Evolutionary conservation across 139 green algal genomes (phyloP).

Genomic region (Eudorina sp.): DNA sequence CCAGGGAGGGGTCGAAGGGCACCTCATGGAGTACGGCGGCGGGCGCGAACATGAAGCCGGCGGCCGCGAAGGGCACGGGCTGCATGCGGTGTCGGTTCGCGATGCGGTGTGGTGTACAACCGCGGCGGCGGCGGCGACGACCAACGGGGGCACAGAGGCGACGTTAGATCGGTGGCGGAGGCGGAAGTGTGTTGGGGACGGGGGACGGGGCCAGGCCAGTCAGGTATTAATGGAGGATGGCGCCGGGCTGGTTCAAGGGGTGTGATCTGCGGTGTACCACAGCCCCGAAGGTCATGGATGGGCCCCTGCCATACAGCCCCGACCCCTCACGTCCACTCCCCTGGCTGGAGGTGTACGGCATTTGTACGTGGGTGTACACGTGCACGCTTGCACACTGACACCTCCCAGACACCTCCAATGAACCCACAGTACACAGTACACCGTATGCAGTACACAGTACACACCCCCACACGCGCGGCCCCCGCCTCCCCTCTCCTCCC

Average conservation of each 20-base stretch:
- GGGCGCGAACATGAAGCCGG: slow-evolving; percentile 20
- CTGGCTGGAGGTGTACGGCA: no score
- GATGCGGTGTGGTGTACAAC: background rate
- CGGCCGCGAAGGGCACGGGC: slow-evolving; percentile 34
- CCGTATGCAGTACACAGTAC: background rate
- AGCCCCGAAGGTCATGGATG: no score
- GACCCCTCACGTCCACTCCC: no score
- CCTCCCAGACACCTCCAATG: background rate
- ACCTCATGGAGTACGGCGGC: background rate
- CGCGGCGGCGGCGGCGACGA: background rate
- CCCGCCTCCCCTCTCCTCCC: no score
- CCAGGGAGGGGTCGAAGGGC: slow-evolving; percentile 22
- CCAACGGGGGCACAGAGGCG: background rate
- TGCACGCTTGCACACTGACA: no score
- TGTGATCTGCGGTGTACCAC: no score
- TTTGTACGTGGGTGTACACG: no score
- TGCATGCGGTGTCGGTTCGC: background rate
- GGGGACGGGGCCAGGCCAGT: no score
- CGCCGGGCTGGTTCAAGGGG: no score
- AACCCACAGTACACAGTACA: background rate
- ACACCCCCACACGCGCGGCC: background rate
- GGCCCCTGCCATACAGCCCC: no score
- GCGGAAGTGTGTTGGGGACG: no score
- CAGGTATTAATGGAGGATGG: background rate
- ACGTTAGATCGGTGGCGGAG: no score